phyloP scores from a whole-genome alignment of 495 filamentous ascomycete genomes.

The Patellaria atrata region DNA sequence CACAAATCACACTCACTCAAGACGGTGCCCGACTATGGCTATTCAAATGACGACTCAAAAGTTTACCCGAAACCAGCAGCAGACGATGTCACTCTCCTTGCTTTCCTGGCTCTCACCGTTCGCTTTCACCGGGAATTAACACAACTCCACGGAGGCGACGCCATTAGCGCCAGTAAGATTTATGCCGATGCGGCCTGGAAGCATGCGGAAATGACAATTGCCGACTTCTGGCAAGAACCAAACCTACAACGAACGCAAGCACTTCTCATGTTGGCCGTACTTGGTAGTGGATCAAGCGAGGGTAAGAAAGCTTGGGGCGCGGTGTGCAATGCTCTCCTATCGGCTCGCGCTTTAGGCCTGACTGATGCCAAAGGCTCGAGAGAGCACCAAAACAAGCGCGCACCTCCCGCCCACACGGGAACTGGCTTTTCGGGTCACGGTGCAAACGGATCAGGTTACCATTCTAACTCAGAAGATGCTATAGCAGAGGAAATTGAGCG shows the following conservation, averaged over 20 bases:
- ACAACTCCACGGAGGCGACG: conserved; percentile 36
- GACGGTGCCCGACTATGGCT: too few relatives aligned
- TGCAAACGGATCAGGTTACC: too few relatives aligned
- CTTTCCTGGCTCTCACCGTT: conserved; percentile 64
- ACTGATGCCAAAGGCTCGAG: conserved; percentile 25
- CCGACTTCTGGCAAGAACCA: conserved; percentile 39
- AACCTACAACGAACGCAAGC: conserved; percentile 61
- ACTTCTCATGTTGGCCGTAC: conserved; percentile 66
- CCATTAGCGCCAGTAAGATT: conserved; percentile 58
- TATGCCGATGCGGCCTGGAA: conserved; percentile 59
- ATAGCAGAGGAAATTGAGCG: conserved; percentile 63
- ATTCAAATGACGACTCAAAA: too few relatives aligned
- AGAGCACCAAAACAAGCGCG: too few relatives aligned
- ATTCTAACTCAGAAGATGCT: too few relatives aligned
- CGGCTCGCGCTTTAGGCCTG: conserved; percentile 55
- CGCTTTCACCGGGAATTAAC: conserved; percentile 57
- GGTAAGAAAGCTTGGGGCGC: conserved; percentile 67
- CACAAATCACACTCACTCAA: too few relatives aligned
- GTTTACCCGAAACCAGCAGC: too few relatives aligned
- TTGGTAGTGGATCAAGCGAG: conserved; percentile 72
- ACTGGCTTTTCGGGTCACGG: too few relatives aligned
- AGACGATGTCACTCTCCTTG: too few relatives aligned
- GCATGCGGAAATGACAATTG: conserved; percentile 42
- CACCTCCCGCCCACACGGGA: too few relatives aligned
- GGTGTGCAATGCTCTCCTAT: conserved; percentile 61